phyloP scores from a whole-genome alignment of 202 grass and related monocot genomes.

The Setaria viridis region DNA sequence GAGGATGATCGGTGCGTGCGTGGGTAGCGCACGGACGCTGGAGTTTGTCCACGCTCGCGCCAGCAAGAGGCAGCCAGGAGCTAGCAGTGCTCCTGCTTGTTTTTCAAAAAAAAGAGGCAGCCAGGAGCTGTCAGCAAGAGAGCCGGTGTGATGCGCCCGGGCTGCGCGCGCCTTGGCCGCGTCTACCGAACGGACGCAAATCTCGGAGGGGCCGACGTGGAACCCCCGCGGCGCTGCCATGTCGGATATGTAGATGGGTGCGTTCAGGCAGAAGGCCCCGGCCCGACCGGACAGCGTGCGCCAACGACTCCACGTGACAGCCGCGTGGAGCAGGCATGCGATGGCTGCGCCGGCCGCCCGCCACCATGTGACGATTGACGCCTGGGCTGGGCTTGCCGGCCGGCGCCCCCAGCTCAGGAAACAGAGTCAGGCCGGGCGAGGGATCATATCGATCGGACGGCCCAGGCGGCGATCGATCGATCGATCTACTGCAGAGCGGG shows the following conservation, averaged over 20 bases:
- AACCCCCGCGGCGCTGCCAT: conserved; percentile 50
- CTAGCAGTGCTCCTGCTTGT: background rate
- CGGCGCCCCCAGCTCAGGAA: background rate
- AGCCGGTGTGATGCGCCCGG: background rate
- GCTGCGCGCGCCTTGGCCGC: conserved; percentile 1
- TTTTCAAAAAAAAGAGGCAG: no score
- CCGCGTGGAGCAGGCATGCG: conserved; percentile 33
- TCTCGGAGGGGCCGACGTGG: conserved; percentile 50
- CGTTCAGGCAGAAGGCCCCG: background rate
- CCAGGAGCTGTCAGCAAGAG: no score
- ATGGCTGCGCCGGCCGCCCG: no score
- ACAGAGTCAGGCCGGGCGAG: background rate
- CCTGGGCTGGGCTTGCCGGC: no score
- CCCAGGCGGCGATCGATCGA: no score
- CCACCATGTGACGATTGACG: background rate
- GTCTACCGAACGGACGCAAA: conserved; percentile 58
- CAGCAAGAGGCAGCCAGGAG: background rate
- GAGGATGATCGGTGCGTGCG: background rate
- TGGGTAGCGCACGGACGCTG: background rate
- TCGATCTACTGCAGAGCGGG: no score
- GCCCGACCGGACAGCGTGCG: conserved; percentile 37
- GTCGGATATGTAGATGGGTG: background rate
- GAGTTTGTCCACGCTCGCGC: conserved; percentile 2
- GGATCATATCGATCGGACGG: background rate
- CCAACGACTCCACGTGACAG: conserved; percentile 49